These are phyloP conservation scores for Auricularia heimuer DNA, from an alignment of 768 basidiomycete species.

Conservation along the genomic window DNA sequence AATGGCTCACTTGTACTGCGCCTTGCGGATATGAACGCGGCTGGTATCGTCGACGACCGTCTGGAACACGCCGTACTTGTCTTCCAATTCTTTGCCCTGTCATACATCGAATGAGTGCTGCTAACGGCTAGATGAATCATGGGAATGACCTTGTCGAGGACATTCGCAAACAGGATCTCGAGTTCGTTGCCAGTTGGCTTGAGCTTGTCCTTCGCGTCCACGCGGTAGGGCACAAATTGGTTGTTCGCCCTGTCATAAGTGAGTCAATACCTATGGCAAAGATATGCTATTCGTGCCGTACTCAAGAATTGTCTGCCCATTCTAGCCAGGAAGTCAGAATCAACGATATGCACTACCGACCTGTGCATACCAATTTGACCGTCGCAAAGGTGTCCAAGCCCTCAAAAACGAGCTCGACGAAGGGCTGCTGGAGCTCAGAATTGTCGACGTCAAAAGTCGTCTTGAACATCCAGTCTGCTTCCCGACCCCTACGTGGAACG, in stretches of 20 bases:
- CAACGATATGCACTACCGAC: no score
- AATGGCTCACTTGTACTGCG: slow-evolving; percentile 66
- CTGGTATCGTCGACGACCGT: slow-evolving; percentile 90
- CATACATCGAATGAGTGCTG: no score
- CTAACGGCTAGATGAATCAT: no score
- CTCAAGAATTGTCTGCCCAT: not conserved
- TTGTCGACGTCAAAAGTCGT: slow-evolving; percentile 20
- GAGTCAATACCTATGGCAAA: slow-evolving; percentile 30
- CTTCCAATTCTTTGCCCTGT: slow-evolving; percentile 67
- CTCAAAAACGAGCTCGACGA: slow-evolving; percentile 29
- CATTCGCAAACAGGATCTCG: no score
- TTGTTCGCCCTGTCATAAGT: slow-evolving; percentile 43
- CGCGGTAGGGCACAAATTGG: slow-evolving; percentile 38
- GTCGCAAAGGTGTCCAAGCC: slow-evolving; percentile 34
- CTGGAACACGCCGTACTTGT: slow-evolving; percentile 44
- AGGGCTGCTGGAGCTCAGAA: slow-evolving; percentile 7
- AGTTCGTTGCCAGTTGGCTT: no score
- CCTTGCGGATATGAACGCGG: slow-evolving; percentile 84
- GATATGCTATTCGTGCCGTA: no score
- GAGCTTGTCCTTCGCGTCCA: no score
- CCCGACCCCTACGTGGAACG: slow-evolving; percentile 24
- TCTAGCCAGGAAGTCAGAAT: not conserved
- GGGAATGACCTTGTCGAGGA: no score
- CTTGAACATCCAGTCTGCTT: slow-evolving; percentile 30
- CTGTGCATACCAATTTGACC: slow-evolving; percentile 15